Evolutionary conservation across 2,329 filamentous ascomycete species (phyloP), one percentile per base, ranked within the genome.

Genomic region (Alternaria novae-zelandiae): DNA sequence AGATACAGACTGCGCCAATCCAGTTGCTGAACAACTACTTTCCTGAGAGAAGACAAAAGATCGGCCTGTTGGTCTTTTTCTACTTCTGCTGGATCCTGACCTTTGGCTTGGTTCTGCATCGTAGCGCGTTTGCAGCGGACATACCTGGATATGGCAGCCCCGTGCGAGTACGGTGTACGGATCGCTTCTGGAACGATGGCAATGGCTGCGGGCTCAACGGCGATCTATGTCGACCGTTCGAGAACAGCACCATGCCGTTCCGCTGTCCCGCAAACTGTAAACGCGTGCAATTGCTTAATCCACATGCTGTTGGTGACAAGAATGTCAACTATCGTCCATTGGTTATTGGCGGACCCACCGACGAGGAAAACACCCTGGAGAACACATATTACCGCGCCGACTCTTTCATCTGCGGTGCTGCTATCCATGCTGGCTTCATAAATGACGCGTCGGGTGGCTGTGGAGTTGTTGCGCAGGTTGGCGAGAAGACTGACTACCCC

Each of bases 321-420:
- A 88, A 89, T 59, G 78, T 86, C 43, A 86, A 86, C 60, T 89
- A 88, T 68, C 81, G 81, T 44, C 82, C 81, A 8, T 74, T 88
- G 4, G 85, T 89, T 2, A 79, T 89, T 41, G 87, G 87, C 25
- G 87, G 87, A 1, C 82, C 83, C 3, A 77, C 81, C 5, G 75
- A 79, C 25, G 77, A 81, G 21, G 74, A 80, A 6, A 70, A 75
- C 26, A 76, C 79, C 6, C 71, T 83, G 4, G 74, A 79, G 10
- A 80, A 81, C 58, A 86, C 90, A 0, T 83, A 91, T 21, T 98
- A 98, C 78, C 91, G 96, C 17, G 93, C 91, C 10, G 94, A 97
- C 79, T 96, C 93, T 13, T 96, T 92, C 80, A 90, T 97, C 58
- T 97, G 94, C 75, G 90, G 89, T 62, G 86, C 94, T 12, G 94